A percentile compares a stretch with the other conserved stretches of the same genome.
Conservation (phyloP, 768 basidiomycete genomes). For the Rhodotorula diobovata region DNA sequence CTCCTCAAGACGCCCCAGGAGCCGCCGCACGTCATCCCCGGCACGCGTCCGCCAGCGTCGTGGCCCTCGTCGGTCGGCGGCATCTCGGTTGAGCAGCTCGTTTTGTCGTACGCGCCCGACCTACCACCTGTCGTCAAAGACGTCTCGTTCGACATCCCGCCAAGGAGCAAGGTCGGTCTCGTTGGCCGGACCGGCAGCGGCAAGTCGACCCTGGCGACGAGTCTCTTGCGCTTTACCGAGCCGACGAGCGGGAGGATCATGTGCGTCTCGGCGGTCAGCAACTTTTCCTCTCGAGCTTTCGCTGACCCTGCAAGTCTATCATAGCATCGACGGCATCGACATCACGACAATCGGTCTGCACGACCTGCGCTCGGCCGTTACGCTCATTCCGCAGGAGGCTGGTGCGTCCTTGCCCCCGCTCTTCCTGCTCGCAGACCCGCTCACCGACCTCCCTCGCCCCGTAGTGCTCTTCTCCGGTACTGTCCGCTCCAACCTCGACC, state of each 20-base stretch:
- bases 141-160: conserved; percentile 59
- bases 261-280: conserved; percentile 48
- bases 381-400: conserved; percentile 50
- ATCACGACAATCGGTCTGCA: conserved; percentile 64
- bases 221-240: conserved; percentile 62
- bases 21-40: conserved; percentile 26
- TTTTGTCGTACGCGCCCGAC: conserved; percentile 61
- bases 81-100: conserved; percentile 58
- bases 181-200: conserved; percentile 61
- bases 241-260: conserved; percentile 58
- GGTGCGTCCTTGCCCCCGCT: conserved; percentile 3
- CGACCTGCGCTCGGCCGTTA: conserved; percentile 66
- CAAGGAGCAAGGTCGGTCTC: conserved; percentile 65
- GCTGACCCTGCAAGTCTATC: conserved; percentile 51
- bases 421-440: not conserved
- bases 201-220: conserved; percentile 49
- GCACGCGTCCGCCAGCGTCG: conserved; percentile 50
- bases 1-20: conserved; percentile 36
- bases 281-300: not conserved
- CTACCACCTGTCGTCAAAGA: conserved; percentile 59
- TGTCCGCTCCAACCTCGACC: conserved; percentile 68
- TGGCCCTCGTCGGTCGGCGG: conserved; percentile 53
- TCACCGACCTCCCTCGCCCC: conserved; percentile 14
- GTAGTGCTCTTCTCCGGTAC: conserved; percentile 58
- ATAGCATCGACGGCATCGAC: conserved; percentile 62